Conservation (phyloP, 2,329 filamentous ascomycete genomes). For the Phoma sp. region DNA sequence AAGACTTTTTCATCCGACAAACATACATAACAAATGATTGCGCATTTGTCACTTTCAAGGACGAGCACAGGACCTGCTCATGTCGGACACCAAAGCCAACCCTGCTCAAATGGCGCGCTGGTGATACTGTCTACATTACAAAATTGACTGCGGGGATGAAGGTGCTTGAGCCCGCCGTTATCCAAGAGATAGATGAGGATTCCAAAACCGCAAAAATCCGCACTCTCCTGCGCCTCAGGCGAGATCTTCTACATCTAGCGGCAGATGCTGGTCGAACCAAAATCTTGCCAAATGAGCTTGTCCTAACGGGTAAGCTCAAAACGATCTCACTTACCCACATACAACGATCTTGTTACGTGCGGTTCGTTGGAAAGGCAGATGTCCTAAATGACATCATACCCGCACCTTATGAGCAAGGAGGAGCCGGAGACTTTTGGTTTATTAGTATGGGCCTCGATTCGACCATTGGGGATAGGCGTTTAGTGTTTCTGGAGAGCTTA, state of each 20-base stretch:
- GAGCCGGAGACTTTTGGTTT: conserved; percentile 70
- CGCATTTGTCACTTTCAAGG: conserved; percentile 65
- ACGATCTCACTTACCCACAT: conserved; percentile 52
- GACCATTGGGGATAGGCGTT: neutral
- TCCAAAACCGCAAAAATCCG: conserved; percentile 54
- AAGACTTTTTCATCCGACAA: conserved; percentile 70
- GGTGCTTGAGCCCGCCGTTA: conserved; percentile 65
- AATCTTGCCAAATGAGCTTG: conserved; percentile 61
- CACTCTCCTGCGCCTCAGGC: conserved; percentile 57
- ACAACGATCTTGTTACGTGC: conserved; percentile 64
- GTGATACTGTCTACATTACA: conserved; percentile 55
- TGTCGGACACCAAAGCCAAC: conserved; percentile 37
- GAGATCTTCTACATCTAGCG: conserved; percentile 45
- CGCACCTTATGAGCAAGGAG: conserved; percentile 68
- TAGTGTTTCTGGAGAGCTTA: conserved; percentile 17
- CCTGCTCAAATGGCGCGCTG: conserved; percentile 7
- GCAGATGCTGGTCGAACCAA: conserved; percentile 27
- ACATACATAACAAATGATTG: conserved; percentile 67
- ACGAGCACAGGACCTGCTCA: conserved; percentile 62
- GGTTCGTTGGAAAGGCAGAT: conserved; percentile 57
- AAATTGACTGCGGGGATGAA: conserved; percentile 32
- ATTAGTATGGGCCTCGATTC: conserved; percentile 53
- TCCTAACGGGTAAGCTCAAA: conserved; percentile 59
- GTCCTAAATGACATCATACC: conserved; percentile 52
- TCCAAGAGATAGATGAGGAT: conserved; percentile 52